A percentile compares a stretch with the other conserved stretches of the same genome.
phyloP scores from a whole-genome alignment of 2,329 filamentous ascomycete genomes.

The Pezicula radicicola region DNA sequence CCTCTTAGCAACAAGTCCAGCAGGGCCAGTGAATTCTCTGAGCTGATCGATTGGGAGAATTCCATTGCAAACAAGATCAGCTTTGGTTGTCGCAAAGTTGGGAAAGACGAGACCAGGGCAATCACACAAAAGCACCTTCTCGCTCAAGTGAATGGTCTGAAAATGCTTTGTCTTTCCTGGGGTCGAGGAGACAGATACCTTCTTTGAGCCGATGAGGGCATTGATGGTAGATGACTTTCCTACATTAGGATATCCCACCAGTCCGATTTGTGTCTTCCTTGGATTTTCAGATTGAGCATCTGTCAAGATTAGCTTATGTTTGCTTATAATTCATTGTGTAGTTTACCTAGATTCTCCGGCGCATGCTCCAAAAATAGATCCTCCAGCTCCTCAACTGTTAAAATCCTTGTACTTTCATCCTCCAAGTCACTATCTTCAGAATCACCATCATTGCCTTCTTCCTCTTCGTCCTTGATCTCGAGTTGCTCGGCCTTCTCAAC shows the following conservation, averaged over 20 bases:
- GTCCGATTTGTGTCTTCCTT: constrained; percentile 80
- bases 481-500: constrained; percentile 35
- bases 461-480: constrained; percentile 32
- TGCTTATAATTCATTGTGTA: not conserved
- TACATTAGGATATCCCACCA: constrained; percentile 98
- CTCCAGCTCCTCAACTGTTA: constrained; percentile 92
- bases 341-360: constrained; percentile 52
- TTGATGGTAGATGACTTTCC: constrained; percentile 99
- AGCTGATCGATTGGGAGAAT: constrained; percentile 95
- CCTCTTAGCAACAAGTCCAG: constrained; percentile 75
- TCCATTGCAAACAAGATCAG: constrained; percentile 92
- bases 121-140: constrained; percentile 89
- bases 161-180: constrained; percentile 99
- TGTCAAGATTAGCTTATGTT: constrained; percentile 23
- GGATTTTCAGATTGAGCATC: constrained; percentile 42
- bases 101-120: constrained; percentile 98
- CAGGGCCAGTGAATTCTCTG: constrained; percentile 86
- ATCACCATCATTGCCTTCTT: constrained; percentile 33
- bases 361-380: constrained; percentile 79
- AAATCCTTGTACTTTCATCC: constrained; percentile 64
- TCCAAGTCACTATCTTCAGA: constrained; percentile 24
- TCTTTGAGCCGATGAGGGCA: constrained; percentile 95
- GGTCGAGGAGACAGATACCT: constrained; percentile 95
- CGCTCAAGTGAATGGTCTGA: constrained; percentile 93
- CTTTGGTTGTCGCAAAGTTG: constrained; percentile 96